Percentiles rank a stretch among this genome's conserved stretches.
Evolutionary conservation across 2,329 filamentous ascomycete genomes (phyloP).

Genomic region (Stylonectria norvegica): DNA sequence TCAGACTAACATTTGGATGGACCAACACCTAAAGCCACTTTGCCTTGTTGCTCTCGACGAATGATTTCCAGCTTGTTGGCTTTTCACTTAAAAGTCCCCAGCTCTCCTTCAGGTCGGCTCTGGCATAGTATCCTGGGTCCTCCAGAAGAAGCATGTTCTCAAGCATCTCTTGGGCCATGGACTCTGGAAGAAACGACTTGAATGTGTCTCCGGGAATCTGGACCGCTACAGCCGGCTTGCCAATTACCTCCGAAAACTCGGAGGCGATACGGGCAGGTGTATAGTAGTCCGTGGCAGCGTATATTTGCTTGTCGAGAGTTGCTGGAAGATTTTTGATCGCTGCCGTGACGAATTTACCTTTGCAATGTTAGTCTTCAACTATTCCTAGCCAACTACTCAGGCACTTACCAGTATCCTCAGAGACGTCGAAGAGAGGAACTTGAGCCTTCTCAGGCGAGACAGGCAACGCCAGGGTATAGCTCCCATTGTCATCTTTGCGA

Average conservation of each 20-base stretch:
- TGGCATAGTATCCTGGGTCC: conserved; percentile 40
- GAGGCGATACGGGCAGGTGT: conserved; percentile 30
- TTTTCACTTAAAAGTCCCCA: conserved; percentile 33
- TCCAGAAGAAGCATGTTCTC: conserved; percentile 43
- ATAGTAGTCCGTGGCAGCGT: conserved; percentile 37
- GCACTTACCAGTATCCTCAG: conserved; percentile 40
- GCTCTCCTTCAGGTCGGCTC: conserved; percentile 32
- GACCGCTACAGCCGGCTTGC: conserved; percentile 30
- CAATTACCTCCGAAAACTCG: conserved; percentile 35
- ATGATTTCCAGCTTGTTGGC: conserved; percentile 38
- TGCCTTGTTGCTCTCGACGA: conserved; percentile 30
- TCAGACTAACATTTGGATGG: too few relatives aligned
- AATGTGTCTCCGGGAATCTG: conserved; percentile 34
- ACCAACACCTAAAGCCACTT: conserved; percentile 21
- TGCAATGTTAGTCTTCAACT: neutral
- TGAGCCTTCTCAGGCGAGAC: conserved; percentile 29
- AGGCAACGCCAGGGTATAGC: conserved; percentile 29
- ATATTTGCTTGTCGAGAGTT: conserved; percentile 31
- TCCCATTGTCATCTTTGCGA: conserved; percentile 28
- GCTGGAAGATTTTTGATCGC: conserved; percentile 30
- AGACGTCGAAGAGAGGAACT: conserved; percentile 38
- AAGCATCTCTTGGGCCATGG: conserved; percentile 34
- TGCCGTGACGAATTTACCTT: conserved; percentile 35
- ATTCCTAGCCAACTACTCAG: accelerated
- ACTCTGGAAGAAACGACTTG: conserved; percentile 31